These are phyloP conservation scores for Aquilaria sinensis DNA, from an alignment of 345 rosid species.

Conservation along the genomic window DNA sequence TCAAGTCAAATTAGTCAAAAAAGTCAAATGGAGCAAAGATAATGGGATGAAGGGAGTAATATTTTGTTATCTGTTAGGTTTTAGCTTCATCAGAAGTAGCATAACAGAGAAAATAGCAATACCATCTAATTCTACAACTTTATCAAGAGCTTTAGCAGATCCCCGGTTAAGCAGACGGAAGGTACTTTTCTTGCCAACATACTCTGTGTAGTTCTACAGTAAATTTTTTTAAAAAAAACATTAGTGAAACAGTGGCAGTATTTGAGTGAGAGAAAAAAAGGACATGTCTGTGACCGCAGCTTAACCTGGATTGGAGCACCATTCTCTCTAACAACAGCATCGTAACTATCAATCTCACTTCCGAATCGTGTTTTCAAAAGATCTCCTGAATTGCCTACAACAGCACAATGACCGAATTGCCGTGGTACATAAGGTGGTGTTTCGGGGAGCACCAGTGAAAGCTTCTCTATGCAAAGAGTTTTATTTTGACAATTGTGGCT, in stretches of 20 bases:
- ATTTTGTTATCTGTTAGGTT: constrained; percentile 11
- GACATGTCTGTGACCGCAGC: constrained; percentile 1
- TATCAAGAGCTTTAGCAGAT: constrained; percentile 97
- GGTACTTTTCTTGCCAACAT: constrained; percentile 79
- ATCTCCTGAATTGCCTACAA: constrained; percentile 96
- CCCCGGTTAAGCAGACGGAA: constrained; percentile 95
- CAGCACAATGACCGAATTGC: constrained; percentile 88
- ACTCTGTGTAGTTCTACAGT: constrained; percentile 63
- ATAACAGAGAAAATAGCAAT: constrained; percentile 17
- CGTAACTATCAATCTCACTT: constrained; percentile 79
- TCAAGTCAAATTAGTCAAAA: no score
- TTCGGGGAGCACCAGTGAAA: constrained; percentile 78
- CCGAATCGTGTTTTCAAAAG: constrained; percentile 86
- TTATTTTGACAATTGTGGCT: constrained; percentile 76
- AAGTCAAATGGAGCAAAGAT: no score
- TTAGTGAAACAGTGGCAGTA: neutral
- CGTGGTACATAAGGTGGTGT: constrained; percentile 73
- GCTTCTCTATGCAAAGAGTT: constrained; percentile 80
- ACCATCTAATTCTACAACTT: constrained; percentile 98
- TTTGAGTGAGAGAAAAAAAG: no score
- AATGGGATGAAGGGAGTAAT: no score
- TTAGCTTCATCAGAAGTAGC: constrained; percentile 3
- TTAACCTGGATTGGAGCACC: constrained; percentile 88
- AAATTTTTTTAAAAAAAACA: neutral
- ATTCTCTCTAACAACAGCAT: constrained; percentile 84